Evolutionary conservation across 768 basidiomycete genomes (phyloP).

Genomic region (Psilocybe subaeruginosa): DNA sequence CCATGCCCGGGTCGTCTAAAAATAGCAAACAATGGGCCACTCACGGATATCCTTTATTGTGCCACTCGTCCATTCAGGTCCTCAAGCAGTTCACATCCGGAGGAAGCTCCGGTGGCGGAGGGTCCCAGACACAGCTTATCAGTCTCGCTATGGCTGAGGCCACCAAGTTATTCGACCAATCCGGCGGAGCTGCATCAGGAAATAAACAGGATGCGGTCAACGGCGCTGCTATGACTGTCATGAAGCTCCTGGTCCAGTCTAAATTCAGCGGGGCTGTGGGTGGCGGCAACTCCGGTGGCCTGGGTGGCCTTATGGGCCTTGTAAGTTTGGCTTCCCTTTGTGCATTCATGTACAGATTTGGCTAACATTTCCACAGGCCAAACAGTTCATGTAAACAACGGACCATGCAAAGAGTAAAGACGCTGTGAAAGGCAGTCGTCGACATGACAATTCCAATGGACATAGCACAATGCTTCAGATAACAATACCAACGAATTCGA

Average conservation of each 20-base stretch:
- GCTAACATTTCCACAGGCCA: conserved; percentile 10
- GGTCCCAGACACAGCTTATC: conserved; percentile 67
- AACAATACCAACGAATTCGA: neutral
- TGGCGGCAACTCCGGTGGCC: conserved; percentile 71
- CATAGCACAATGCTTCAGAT: neutral
- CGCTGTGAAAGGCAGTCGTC: neutral
- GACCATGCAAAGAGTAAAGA: neutral
- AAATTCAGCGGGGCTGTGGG: conserved; percentile 57
- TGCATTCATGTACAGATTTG: neutral
- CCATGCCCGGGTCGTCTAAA: neutral
- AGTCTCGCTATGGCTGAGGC: conserved; percentile 88
- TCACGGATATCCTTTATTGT: neutral
- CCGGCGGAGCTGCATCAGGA: conserved; percentile 64
- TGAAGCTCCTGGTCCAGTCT: conserved; percentile 79
- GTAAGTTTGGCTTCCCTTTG: conserved; percentile 41
- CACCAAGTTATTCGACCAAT: conserved; percentile 71
- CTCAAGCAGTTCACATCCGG: conserved; percentile 73
- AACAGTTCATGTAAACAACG: conserved; percentile 10
- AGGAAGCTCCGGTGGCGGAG: conserved; percentile 33
- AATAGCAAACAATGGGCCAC: neutral
- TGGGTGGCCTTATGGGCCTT: conserved; percentile 61
- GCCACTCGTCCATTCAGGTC: conserved; percentile 37
- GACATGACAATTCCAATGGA: neutral
- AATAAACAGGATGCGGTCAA: conserved; percentile 86
- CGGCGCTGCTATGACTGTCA: conserved; percentile 82